Base-by-base conservation (phyloP, 2,329 filamentous ascomycete genomes). In the Plectosphaerella plurivora region DNA sequence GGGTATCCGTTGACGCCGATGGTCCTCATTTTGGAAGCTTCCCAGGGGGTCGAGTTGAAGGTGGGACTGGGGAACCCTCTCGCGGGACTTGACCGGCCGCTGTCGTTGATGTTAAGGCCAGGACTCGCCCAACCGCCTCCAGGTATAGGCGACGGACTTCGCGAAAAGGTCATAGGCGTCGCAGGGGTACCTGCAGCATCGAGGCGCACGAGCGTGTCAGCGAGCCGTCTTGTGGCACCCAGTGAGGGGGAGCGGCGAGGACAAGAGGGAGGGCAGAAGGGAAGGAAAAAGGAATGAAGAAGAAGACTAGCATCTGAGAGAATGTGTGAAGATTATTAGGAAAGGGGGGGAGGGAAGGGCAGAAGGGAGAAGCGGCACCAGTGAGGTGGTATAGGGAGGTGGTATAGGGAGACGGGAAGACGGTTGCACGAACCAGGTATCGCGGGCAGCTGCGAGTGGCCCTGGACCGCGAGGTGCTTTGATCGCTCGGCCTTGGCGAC, bases 81-180 rank as follows among this genome's bases (percentile, higher is more conserved):
- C 63, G 71, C 73, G 60, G 89, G 87, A 65, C 85, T 91, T 37
- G 83, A 83, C 59, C 82, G 80, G 56, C 87, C 87, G 67, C 87
- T 89, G 53, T 74, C 69, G 58, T 83, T 84, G 55, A 88, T 84
- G 64, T 83, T 87, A 65, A 90, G 79, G 58, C 86, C 89, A 52
- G 88, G 91, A 71, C 87, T 94, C 52, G 89, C 84, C 92, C 93
- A 97, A 61, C 91, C 91, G 65, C 90, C 91, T 63, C 88, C 88
- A 56, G 85, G 87, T 57, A 84, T 81, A 56, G 92, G 93, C 52
- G 91, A 96, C 49, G 92, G 90, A 65, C 90, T 95, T 72, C 91
- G 85, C 60, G 91, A 94, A 57, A 93, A 74, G 60, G 89, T 89
- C 92, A 96, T 96, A 63, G 74, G 72, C 59, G 70, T 64, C 61